Base-by-base conservation (phyloP, 768 basidiomycete species). In the Asterophora lycoperdoides region DNA sequence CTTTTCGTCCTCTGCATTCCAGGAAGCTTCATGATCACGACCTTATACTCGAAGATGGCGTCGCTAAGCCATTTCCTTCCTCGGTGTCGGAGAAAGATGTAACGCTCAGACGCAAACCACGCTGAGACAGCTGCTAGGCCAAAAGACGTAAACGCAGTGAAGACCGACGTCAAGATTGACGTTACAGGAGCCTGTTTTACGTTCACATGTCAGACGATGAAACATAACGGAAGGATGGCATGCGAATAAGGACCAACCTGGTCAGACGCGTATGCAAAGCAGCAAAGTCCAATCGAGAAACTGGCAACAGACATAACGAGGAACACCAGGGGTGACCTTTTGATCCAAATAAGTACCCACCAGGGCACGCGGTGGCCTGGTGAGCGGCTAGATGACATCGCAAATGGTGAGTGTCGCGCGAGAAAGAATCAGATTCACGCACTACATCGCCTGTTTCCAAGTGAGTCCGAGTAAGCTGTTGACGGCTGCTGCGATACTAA, bases 301-400 rank as follows among this genome's bases (percentile, higher is more conserved):
- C 84, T 86, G 34, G 86, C 85, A 38, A 90, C 87, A 45, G 89
- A 88, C 63, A 90, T 74, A 51, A 90, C 87, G 39, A 90, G 78
- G 69, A 90, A 89, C 53, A 89, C 84, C 29, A 91, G 73, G 11
- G 88, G 88, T 5, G 86, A 87, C 30, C 87, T 74, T 61, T 89
- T 90, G 69, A 90, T 90, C 88, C 86, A 91, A 56, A 90, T 89
- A 48, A 86, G 67, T 37, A 87, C 84, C 84, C 86, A 87, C 85
- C 85, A 86, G 1, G 86, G 85, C 36, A 86, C 84, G 45, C 83
- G 80, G 63, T 87, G 79, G 8, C 83, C 80, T 15, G 85, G 86
- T 32, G 84, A 86, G 46, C 85, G 85, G 61, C 85, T 86, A 43
- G 44, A 47, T 32, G 33, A 41, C 39, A 47, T 44, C 29, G 32